Evolutionary conservation across 177 flowering plant species (phyloP), one percentile per base, ranked within the genome.

Genomic region (Vitis hybrid): DNA sequence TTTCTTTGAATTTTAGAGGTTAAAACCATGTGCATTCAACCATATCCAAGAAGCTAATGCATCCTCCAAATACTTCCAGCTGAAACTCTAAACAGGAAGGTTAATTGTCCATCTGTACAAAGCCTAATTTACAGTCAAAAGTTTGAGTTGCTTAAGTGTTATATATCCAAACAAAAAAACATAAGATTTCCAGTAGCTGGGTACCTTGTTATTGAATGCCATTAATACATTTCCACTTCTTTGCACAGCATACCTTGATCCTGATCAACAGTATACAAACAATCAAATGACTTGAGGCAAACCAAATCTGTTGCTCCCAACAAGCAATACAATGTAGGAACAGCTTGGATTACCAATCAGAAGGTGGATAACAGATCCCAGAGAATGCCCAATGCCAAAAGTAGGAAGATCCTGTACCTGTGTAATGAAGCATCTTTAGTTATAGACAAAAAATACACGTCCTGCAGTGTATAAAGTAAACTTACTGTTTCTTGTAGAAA

Each of bases 191-290:
- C 65, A 70, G 49, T 13, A 18, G 48, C 9, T 54, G 1, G n/a
- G 51, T 81, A 94, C 98, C 95, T 86, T 94, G 79, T 91, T 92
- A 82, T 94, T 94, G 80, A 91, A 94, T 74, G 97, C 82, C 91
- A 92, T 87, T 39, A 88, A 79, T 48, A 91, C 80, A 82, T 94
- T 94, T 64, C 97, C 98, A 78, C 67, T 85, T 72, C 94, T 82
- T 81, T 89, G 88, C 66, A 94, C 89, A 60, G 97, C 97, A 85
- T 91, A 94, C 72, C 98, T 88, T 59, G 98, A 89, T 69, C 95
- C 98, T 94, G 84, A 66, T 49, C 52, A 74, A 80, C 45, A 61
- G 34, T 14, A 61, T 60, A 21, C 48, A 17, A 66, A 39, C 14
- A 57, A 60, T 23, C 18, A 15, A 52, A 71, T 65, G 60, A 57